Conservation (phyloP, 352 stramenopile species). For the Achlya hypogyna region DNA sequence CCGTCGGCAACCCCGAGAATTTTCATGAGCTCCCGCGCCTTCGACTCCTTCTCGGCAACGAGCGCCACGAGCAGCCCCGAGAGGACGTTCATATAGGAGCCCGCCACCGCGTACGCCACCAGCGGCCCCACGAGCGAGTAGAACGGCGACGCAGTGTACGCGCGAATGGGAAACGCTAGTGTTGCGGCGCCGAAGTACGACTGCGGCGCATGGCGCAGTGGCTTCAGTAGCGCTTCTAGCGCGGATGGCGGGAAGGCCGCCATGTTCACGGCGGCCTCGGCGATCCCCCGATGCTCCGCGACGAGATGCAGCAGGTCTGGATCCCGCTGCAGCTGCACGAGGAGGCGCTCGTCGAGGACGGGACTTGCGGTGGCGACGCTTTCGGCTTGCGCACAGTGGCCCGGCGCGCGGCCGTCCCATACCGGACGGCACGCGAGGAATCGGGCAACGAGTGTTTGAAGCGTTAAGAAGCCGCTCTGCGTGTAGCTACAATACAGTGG, state of each 20-base stretch:
- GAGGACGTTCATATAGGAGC: constrained; percentile 90
- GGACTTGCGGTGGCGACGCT: not conserved
- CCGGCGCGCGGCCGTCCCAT: constrained; percentile 30
- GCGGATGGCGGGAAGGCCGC: not conserved
- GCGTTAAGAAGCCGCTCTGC: constrained; percentile 55
- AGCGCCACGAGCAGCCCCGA: constrained; percentile 79
- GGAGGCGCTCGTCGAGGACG: not conserved
- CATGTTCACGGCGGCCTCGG: not conserved
- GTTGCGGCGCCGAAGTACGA: constrained; percentile 38
- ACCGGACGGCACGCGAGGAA: constrained; percentile 57
- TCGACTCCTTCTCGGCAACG: constrained; percentile 77
- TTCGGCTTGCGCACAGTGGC: constrained; percentile 41
- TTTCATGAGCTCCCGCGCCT: constrained; percentile 55
- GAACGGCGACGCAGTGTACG: constrained; percentile 57
- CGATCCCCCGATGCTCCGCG: not conserved
- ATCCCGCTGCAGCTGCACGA: not conserved
- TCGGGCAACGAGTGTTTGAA: constrained; percentile 54
- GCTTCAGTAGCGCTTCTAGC: constrained; percentile 26
- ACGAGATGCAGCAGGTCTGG: not conserved
- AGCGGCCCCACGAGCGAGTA: constrained; percentile 67
- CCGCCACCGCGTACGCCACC: constrained; percentile 84
- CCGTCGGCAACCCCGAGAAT: constrained; percentile 38
- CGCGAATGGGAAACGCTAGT: constrained; percentile 39
- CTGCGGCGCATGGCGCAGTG: constrained; percentile 53
- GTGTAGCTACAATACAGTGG: constrained; percentile 26